Conservation (phyloP, 345 rosid genomes). For the Acer campestre region DNA sequence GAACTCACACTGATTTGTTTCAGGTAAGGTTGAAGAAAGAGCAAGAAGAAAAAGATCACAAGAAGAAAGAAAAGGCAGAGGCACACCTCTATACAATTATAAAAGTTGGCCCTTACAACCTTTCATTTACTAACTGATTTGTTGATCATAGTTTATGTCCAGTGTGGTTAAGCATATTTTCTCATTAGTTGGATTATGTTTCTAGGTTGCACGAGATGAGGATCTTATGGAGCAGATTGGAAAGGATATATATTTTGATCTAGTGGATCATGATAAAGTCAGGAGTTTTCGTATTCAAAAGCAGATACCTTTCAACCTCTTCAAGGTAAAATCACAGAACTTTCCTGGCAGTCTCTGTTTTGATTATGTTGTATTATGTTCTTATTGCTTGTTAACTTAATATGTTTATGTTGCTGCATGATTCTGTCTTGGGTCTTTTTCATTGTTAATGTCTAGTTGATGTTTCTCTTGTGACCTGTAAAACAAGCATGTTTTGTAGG, state of each 20-base stretch:
- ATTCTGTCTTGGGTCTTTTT: neutral
- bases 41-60: conserved; percentile 93
- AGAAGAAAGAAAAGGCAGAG: conserved; percentile 87
- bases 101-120: conserved; percentile 50
- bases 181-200: conserved; percentile 19
- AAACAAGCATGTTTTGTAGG: neutral
- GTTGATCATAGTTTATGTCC: neutral
- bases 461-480: neutral
- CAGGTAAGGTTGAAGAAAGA: conserved; percentile 93
- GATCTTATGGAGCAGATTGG: conserved; percentile 90
- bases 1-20: conserved; percentile 18
- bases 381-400: neutral
- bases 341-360: neutral
- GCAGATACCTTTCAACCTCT: conserved; percentile 67
- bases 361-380: neutral
- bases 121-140: neutral
- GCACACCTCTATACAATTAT: conserved; percentile 88
- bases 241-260: conserved; percentile 88
- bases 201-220: conserved; percentile 88
- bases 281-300: conserved; percentile 87
- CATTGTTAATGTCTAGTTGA: neutral
- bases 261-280: conserved; percentile 95
- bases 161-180: conserved; percentile 5
- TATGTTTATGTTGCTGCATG: neutral
- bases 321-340: conserved; percentile 59